A percentile compares a stretch with the other conserved stretches of the same genome.
Conservation (phyloP, 2,329 filamentous ascomycete species). For the Aspergillus nomiae region DNA sequence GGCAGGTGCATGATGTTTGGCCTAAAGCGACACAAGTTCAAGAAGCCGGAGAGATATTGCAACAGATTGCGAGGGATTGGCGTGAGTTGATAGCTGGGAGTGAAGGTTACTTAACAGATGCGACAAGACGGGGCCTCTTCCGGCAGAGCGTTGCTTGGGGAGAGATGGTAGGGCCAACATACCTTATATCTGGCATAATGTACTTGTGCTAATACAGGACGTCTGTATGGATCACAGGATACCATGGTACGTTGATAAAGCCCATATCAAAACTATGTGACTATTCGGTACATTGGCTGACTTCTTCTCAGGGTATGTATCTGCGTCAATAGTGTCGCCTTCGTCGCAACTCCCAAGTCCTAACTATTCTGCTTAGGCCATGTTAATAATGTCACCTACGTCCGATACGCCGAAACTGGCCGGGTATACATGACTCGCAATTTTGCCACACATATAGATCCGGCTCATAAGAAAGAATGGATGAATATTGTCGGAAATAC, state of each 20-base stretch:
- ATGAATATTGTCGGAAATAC: slow-evolving; percentile 66
- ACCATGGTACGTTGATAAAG: slow-evolving; percentile 43
- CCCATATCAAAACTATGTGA: not conserved
- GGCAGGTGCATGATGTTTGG: slow-evolving; percentile 78
- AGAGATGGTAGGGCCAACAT: slow-evolving; percentile 66
- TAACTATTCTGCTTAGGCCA: slow-evolving; percentile 57
- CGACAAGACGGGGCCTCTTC: slow-evolving; percentile 63
- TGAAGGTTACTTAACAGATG: slow-evolving; percentile 72
- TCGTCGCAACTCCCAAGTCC: slow-evolving; percentile 5
- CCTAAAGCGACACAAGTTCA: slow-evolving; percentile 59
- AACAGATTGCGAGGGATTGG: slow-evolving; percentile 67
- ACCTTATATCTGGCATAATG: not conserved
- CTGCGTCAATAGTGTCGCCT: not conserved
- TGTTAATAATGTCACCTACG: slow-evolving; percentile 85
- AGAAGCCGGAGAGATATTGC: slow-evolving; percentile 62
- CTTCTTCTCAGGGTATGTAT: slow-evolving; percentile 25
- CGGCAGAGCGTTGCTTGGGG: slow-evolving; percentile 76
- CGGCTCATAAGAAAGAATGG: slow-evolving; percentile 66
- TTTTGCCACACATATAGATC: slow-evolving; percentile 65
- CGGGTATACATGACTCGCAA: slow-evolving; percentile 77
- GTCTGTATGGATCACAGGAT: slow-evolving; percentile 36
- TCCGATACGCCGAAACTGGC: slow-evolving; percentile 78
- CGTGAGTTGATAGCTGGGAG: slow-evolving; percentile 69
- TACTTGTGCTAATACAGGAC: slow-evolving; percentile 21
- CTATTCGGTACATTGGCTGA: slow-evolving; percentile 3